These are phyloP conservation scores for Macadamia integrifolia DNA, from an alignment of 164 flowering plant genomes.

Conservation along the genomic window DNA sequence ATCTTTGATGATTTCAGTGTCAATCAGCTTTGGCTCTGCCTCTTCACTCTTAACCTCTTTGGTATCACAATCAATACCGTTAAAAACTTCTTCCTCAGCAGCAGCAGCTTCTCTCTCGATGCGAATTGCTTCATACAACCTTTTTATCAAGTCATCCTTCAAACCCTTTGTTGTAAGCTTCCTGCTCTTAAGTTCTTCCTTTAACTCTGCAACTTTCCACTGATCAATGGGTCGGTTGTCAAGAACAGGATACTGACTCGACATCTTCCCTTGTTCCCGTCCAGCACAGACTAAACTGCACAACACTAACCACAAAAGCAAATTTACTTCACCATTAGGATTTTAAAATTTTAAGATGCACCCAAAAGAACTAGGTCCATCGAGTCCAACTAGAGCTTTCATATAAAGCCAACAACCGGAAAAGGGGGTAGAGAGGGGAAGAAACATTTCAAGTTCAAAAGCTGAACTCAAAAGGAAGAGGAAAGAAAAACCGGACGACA, in stretches of 20 bases:
- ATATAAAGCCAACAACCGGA: not conserved
- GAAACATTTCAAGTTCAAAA: not conserved
- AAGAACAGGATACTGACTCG: constrained; percentile 56
- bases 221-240: constrained; percentile 70
- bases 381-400: not conserved
- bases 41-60: constrained; percentile 10
- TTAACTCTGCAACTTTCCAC: constrained; percentile 88
- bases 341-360: not conserved
- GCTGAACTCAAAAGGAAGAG: not conserved
- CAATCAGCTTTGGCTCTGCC: constrained; percentile 13
- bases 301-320: constrained; percentile 15
- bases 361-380: not conserved
- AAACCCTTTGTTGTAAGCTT: constrained; percentile 61
- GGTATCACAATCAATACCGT: constrained; percentile 24
- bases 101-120: constrained; percentile 38
- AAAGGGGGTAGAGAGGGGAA: not conserved
- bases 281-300: constrained; percentile 20
- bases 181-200: constrained; percentile 83
- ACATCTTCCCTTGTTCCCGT: constrained; percentile 24
- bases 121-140: constrained; percentile 65
- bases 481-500: not conserved
- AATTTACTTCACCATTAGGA: not conserved
- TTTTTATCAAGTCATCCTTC: constrained; percentile 74
- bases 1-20: constrained; percentile 13
- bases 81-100: constrained; percentile 17